A percentile compares a stretch with the other conserved stretches of the same genome.
These are phyloP conservation scores for Ciborinia camelliae DNA, from an alignment of 2,329 filamentous ascomycete species.

Conservation along the genomic window DNA sequence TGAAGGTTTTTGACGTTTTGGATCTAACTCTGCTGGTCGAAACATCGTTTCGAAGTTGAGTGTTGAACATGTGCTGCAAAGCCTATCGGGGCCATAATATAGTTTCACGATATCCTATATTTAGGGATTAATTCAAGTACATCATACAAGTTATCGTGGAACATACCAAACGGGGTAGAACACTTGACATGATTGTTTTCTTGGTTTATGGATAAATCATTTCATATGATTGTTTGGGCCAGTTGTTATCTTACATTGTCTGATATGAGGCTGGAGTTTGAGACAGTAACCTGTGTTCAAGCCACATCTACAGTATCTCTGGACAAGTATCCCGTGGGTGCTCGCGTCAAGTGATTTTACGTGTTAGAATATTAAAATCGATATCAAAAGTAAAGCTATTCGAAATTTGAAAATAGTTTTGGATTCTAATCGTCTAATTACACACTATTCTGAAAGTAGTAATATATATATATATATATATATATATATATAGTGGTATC, in stretches of 20 bases:
- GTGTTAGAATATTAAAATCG: no score
- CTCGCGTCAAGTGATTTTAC: no score
- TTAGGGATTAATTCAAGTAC: background rate
- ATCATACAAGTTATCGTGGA: background rate
- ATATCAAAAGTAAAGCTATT: no score
- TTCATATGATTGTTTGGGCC: background rate
- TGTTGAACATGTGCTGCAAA: slow-evolving; percentile 3
- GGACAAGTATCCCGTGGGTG: no score
- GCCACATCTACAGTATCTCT: no score
- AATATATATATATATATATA: no score
- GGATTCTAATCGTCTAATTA: no score
- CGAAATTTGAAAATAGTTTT: no score
- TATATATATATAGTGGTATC: no score
- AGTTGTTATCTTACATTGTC: background rate
- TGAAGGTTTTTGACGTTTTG: background rate
- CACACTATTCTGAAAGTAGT: no score
- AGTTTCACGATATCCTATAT: slow-evolving; percentile 8
- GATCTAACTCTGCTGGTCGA: background rate
- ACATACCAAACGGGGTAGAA: background rate
- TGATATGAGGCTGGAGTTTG: background rate
- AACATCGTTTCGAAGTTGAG: background rate
- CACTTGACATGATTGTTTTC: background rate
- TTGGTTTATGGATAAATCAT: background rate
- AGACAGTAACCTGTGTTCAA: background rate
- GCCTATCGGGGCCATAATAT: background rate